phyloP scores from a whole-genome alignment of 257 asterid species.

The Solanum commersonii region DNA sequence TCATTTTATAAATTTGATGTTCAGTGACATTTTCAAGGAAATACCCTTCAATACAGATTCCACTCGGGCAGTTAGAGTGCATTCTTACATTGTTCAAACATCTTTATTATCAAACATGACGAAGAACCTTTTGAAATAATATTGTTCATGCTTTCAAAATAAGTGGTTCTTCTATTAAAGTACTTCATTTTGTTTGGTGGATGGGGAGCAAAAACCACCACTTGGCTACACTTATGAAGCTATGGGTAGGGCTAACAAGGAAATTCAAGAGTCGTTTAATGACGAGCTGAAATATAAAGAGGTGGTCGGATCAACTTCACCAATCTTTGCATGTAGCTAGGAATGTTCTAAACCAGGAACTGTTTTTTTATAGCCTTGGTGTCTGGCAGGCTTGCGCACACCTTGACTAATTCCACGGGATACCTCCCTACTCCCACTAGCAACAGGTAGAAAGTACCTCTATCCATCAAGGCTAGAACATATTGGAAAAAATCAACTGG shows the following conservation, averaged over 20 bases:
- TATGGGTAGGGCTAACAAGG: neutral
- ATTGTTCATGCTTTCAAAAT: neutral
- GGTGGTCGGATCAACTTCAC: neutral
- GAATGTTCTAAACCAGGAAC: neutral
- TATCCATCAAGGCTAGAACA: neutral
- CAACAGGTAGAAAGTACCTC: neutral
- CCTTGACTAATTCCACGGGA: neutral
- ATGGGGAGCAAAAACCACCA: neutral
- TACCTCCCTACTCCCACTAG: neutral
- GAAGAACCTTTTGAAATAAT: neutral
- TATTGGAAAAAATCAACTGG: neutral
- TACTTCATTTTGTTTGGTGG: neutral
- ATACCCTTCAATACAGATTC: neutral
- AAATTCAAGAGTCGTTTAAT: neutral
- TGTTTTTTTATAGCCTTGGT: neutral
- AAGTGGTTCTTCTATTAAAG: neutral
- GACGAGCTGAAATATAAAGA: neutral
- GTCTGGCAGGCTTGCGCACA: neutral
- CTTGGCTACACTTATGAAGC: neutral
- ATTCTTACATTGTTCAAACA: neutral
- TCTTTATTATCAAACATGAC: neutral
- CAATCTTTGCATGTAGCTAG: neutral
- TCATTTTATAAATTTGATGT: neutral
- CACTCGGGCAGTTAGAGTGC: neutral
- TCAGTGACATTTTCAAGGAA: neutral